phyloP scores from a whole-genome alignment of 805 yeast genomes.

The Nakazawaea wyomingensis region DNA sequence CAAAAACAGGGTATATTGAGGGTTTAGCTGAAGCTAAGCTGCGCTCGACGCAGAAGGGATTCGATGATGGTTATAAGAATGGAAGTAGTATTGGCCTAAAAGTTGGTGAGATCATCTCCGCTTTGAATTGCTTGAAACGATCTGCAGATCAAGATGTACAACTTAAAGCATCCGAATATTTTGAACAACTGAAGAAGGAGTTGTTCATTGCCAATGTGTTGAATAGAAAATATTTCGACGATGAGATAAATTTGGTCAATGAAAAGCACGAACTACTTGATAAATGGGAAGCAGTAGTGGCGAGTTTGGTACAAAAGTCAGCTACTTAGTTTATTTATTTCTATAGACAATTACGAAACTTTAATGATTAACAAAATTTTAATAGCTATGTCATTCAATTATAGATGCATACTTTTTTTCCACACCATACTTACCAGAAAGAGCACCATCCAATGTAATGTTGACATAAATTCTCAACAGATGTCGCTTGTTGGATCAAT shows the following conservation, averaged over 20 bases:
- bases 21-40: slow-evolving; percentile 72
- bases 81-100: slow-evolving; percentile 68
- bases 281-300: slow-evolving; percentile 20
- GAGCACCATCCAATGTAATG: slow-evolving; percentile 99
- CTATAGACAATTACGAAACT: no score
- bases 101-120: slow-evolving; percentile 63
- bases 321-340: background rate
- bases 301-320: no score
- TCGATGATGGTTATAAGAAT: slow-evolving; percentile 69
- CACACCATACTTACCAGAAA: slow-evolving; percentile 66
- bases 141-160: slow-evolving; percentile 1
- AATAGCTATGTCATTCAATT: no score
- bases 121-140: slow-evolving; percentile 19
- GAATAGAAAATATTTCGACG: slow-evolving; percentile 48
- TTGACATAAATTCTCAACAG: slow-evolving; percentile 92
- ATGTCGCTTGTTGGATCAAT: slow-evolving; percentile 91
- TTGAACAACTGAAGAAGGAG: slow-evolving; percentile 42
- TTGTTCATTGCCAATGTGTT: slow-evolving; percentile 56
- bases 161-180: background rate
- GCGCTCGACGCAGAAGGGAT: slow-evolving; percentile 67
- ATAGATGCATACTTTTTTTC: no score
- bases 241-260: slow-evolving; percentile 33
- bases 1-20: slow-evolving; percentile 77
- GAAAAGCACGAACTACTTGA: slow-evolving; percentile 24
- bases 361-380: no score